Percentiles rank a stretch among this genome's conserved stretches.
phyloP scores from a whole-genome alignment of 2,329 filamentous ascomycete species.

The Fusarium sp. region DNA sequence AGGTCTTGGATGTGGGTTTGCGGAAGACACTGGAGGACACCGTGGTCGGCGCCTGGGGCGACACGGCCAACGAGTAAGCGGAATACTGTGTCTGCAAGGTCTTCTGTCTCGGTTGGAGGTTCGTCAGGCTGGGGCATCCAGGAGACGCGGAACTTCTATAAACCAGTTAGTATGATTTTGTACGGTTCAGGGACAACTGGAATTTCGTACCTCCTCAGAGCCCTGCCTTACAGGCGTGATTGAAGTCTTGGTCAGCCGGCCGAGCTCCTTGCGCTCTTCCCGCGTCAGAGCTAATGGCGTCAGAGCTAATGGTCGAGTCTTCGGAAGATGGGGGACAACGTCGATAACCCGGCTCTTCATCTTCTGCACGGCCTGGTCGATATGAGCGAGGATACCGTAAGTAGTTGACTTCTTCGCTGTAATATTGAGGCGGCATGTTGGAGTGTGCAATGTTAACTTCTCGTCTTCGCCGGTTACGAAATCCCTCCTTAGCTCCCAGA shows the following conservation, averaged over 20 bases:
- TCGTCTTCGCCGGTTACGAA: conserved; percentile 47
- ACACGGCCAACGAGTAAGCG: conserved; percentile 54
- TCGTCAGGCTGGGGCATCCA: conserved; percentile 53
- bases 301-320: conserved; percentile 16
- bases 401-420: conserved; percentile 43
- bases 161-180: conserved; percentile 6
- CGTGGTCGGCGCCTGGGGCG: neutral
- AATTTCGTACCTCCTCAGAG: conserved; percentile 33
- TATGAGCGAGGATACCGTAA: conserved; percentile 48
- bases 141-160: conserved; percentile 48
- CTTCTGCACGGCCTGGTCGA: conserved; percentile 44
- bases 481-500: conserved; percentile 43
- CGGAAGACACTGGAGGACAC: conserved; percentile 36
- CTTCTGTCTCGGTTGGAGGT: conserved; percentile 45
- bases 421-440: conserved; percentile 43
- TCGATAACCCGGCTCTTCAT: conserved; percentile 43
- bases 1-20: conserved; percentile 3
- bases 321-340: conserved; percentile 25
- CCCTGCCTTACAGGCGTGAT: conserved; percentile 33
- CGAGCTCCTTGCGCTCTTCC: conserved; percentile 44
- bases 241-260: conserved; percentile 46
- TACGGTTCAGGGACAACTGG: neutral
- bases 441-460: conserved; percentile 36
- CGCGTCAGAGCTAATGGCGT: conserved; percentile 14
- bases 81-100: conserved; percentile 54